Conservation (phyloP, 2,329 filamentous ascomycete genomes). For the Phaeophleospora eucalypticola region DNA sequence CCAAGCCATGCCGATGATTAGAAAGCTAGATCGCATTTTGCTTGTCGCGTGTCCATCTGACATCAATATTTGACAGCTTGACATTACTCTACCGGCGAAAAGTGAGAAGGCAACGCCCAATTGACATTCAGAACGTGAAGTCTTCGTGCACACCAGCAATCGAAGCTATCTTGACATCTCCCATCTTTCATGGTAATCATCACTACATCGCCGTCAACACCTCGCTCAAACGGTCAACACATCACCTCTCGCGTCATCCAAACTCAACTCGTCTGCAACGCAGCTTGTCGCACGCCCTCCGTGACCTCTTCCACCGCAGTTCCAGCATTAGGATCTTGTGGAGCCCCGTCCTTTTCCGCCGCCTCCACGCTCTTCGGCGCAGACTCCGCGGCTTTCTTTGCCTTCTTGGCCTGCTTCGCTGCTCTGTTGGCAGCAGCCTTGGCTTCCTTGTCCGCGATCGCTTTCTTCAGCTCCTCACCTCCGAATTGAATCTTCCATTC, state of each 20-base stretch:
- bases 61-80: too few species aligned
- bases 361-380: conserved; percentile 74
- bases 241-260: background rate
- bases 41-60: too few species aligned
- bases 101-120: too few species aligned
- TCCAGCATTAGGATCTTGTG: conserved; percentile 32
- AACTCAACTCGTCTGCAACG: conserved; percentile 35
- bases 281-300: conserved; percentile 43
- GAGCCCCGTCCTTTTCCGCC: conserved; percentile 65
- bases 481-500: conserved; percentile 78
- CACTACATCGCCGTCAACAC: too few species aligned
- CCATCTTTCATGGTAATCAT: too few species aligned
- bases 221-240: conserved; percentile 1
- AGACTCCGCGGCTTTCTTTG: conserved; percentile 59
- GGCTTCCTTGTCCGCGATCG: conserved; percentile 63
- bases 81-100: too few species aligned
- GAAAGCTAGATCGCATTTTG: too few species aligned
- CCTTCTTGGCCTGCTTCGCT: conserved; percentile 63
- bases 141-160: too few species aligned
- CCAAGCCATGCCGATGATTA: too few species aligned
- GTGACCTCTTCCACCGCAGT: conserved; percentile 43
- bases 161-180: too few species aligned
- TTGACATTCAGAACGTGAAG: too few species aligned
- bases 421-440: conserved; percentile 55
- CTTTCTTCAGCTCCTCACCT: conserved; percentile 62